Base-by-base conservation (phyloP, 345 rosid species). In the Salix arbutifolia region DNA sequence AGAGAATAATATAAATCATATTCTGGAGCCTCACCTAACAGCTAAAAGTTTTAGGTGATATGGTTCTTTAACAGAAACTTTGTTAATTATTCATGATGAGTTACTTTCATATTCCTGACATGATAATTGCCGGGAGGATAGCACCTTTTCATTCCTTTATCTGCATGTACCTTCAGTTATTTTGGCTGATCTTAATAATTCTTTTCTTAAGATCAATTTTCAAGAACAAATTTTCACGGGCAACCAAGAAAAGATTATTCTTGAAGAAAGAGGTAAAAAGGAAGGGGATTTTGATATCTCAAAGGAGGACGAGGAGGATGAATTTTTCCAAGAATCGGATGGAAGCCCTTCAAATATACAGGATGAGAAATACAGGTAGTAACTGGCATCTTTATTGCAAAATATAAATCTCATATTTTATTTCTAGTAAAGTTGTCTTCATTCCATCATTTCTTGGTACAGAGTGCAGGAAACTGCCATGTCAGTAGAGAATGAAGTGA, bases 261-360 rank as follows among this genome's bases (percentile, higher is more conserved):
- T 83, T 67, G 80, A 90, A 80, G 82, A 78, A 6, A 83, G 89
- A 78, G 83, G 85, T 28, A 86, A 75, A 8, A 84, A 85, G 75
- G 94, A 91, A 65, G 96, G 86, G 74, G 78, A 83, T 21, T 90
- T 91, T 40, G 93, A 92, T 88, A 87, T 70, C 85, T 76, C 81
- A 2, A 40, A 40, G 44, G 11, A 40, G 72, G 92, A 91, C 83
- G 91, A 88, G 84, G 83, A 86, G 73, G 87, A 92, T 52, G 89
- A 90, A 66, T 85, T 83, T 79, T 80, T 82, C 68, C 82, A 79
- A 85, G 81, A 85, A 67, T 65, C 81, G 26, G 23, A 80, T 60
- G 80, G 81, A 17, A 68, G 75, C 74, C 74, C 81, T 69, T 72
- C 79, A 30, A 26, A 30, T 65, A 65, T 19, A 16, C 17, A 30